Conservation (phyloP, 352 stramenopile species). For the Phytophthora hybrid region DNA sequence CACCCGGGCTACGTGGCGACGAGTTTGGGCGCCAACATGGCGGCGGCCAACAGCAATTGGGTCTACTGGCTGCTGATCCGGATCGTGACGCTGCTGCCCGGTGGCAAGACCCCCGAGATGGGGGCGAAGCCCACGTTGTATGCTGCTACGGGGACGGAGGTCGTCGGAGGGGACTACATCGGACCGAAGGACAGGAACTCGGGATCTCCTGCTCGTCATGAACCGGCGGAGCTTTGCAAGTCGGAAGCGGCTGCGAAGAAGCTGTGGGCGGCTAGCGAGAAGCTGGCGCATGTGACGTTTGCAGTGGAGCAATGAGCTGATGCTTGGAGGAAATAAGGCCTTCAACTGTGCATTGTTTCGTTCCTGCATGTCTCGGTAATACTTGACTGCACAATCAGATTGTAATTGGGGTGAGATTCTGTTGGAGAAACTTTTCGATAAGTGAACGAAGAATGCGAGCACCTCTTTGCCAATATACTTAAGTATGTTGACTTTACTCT, state of each 20-base stretch:
- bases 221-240: slow-evolving; percentile 38
- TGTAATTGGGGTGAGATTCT: no score
- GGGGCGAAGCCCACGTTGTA: slow-evolving; percentile 39
- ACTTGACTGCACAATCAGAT: no score
- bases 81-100: slow-evolving; percentile 26
- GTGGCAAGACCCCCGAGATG: slow-evolving; percentile 31
- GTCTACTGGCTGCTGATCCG: slow-evolving; percentile 33
- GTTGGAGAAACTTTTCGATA: no score
- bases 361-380: no score
- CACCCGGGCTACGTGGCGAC: slow-evolving; percentile 52
- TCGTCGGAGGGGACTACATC: slow-evolving; percentile 37
- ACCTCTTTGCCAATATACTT: no score
- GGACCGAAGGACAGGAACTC: slow-evolving; percentile 28
- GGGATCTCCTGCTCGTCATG: slow-evolving; percentile 44
- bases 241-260: slow-evolving; percentile 38
- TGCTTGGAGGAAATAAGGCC: no score
- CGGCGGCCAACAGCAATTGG: slow-evolving; percentile 39
- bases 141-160: slow-evolving; percentile 30
- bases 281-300: slow-evolving; percentile 37
- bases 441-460: no score
- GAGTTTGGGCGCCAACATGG: slow-evolving; percentile 34
- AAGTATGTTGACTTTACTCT: not conserved
- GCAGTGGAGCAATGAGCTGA: slow-evolving; percentile 13
- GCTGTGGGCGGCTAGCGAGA: slow-evolving; percentile 60
- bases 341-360: no score